These are phyloP conservation scores for Wallacemonas sp. DNA, from an alignment of 208 protist genomes.

Conservation along the genomic window DNA sequence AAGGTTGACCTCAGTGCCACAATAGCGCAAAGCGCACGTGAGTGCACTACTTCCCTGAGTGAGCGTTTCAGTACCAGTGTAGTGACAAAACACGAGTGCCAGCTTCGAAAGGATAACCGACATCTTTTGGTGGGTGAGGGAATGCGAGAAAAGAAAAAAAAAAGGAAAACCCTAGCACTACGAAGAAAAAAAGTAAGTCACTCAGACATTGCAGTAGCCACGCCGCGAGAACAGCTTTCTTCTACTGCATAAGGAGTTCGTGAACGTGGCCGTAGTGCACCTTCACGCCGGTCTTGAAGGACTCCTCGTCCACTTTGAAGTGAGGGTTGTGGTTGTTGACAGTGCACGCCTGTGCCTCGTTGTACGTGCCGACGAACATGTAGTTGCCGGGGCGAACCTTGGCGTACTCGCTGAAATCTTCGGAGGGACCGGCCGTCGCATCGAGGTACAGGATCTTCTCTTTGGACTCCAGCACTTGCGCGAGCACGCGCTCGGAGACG, in stretches of 20 bases:
- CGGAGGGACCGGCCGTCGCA: slow-evolving; percentile 28
- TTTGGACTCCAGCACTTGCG: slow-evolving; percentile 25
- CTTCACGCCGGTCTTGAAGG: slow-evolving; percentile 53
- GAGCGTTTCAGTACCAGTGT: too few species aligned
- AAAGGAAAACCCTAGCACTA: too few species aligned
- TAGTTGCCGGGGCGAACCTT: slow-evolving; percentile 44
- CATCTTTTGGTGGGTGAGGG: too few species aligned
- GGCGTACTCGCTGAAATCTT: slow-evolving; percentile 52
- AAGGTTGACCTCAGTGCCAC: too few species aligned
- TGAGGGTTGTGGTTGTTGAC: slow-evolving; percentile 44
- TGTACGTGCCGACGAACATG: slow-evolving; percentile 45
- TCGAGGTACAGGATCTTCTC: slow-evolving; percentile 31
- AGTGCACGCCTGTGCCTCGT: slow-evolving; percentile 25
- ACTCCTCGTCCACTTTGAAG: slow-evolving; percentile 55
- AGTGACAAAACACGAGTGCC: too few species aligned
- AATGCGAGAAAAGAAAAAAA: too few species aligned
- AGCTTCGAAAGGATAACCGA: too few species aligned
- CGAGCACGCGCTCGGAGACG: slow-evolving; percentile 32
- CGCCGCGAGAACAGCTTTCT: too few species aligned
- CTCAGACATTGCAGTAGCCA: too few species aligned
- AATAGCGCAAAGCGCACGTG: too few species aligned
- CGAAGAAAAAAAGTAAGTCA: too few species aligned
- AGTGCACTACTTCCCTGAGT: too few species aligned
- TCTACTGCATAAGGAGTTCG: slow-evolving; percentile 24
- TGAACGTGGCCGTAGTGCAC: slow-evolving; percentile 32